phyloP scores from a whole-genome alignment of 176 grass and related monocot species.

The Oryza australiensis region DNA sequence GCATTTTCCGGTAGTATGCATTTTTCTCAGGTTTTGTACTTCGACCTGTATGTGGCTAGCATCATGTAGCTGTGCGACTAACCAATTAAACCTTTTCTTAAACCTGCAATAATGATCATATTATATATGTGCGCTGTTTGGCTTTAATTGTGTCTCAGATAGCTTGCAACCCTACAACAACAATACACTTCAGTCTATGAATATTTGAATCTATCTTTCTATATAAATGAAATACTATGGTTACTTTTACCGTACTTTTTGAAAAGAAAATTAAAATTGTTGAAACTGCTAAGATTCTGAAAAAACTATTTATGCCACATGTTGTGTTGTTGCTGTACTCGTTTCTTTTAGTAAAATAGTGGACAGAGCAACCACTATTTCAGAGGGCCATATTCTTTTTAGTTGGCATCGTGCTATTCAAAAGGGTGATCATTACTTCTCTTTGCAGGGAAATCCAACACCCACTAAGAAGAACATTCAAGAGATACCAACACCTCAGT shows the following conservation, averaged over 20 bases:
- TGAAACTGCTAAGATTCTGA: background rate
- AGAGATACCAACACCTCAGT: conserved; percentile 98
- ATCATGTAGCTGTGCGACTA: no score
- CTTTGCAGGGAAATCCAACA: conserved; percentile 60
- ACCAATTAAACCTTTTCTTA: background rate
- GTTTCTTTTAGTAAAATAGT: conserved; percentile 7
- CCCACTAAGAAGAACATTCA: conserved; percentile 72
- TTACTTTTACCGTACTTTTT: background rate
- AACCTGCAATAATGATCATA: conserved; percentile 1
- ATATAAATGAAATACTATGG: background rate
- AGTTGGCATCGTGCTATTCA: background rate
- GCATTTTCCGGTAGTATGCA: background rate
- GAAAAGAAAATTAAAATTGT: background rate
- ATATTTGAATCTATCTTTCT: background rate
- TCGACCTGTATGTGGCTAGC: background rate
- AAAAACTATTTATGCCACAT: background rate
- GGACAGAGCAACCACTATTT: background rate
- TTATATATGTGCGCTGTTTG: background rate
- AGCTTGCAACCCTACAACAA: background rate
- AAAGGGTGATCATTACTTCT: conserved; percentile 2
- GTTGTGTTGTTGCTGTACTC: background rate
- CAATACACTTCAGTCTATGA: background rate
- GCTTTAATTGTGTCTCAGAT: background rate
- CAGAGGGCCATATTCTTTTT: conserved; percentile 1
- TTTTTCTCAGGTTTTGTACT: background rate